Conservation (phyloP, 1,139 yeast genomes). For the Kodamaea derodonti region DNA sequence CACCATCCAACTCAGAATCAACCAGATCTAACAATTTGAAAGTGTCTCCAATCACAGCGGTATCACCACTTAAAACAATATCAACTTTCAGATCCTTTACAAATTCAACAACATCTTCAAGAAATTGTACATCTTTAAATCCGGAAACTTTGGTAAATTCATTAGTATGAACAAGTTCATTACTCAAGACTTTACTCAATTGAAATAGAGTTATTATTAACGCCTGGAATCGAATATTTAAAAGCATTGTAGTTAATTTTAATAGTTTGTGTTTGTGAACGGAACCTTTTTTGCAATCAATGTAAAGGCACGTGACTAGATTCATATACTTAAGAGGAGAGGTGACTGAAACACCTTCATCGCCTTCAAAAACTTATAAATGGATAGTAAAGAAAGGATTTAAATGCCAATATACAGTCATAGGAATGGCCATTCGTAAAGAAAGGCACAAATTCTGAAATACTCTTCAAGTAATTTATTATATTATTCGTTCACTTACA, state of each 20-base stretch:
- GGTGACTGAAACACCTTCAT: no score
- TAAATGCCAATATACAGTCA: no score
- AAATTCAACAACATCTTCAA: conserved; percentile 7
- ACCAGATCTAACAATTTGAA: no score
- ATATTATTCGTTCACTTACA: no score
- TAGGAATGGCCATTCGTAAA: no score
- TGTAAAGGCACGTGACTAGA: no score
- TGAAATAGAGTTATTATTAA: not conserved
- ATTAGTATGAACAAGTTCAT: not conserved
- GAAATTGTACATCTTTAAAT: conserved; percentile 6
- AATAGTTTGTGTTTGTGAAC: not conserved
- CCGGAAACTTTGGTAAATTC: not conserved
- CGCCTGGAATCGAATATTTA: not conserved
- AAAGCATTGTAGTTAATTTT: not conserved
- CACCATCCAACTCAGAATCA: no score
- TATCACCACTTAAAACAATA: not conserved
- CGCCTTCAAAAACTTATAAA: no score
- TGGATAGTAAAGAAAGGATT: no score
- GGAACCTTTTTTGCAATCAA: not conserved
- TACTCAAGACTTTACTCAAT: not conserved
- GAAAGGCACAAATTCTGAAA: no score
- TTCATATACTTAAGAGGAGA: no score
- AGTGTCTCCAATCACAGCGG: not conserved
- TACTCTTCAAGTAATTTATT: no score
- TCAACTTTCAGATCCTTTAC: conserved; percentile 2